Base-by-base conservation (phyloP, 768 basidiomycete genomes). In the Leucosporidium yakuticum region DNA sequence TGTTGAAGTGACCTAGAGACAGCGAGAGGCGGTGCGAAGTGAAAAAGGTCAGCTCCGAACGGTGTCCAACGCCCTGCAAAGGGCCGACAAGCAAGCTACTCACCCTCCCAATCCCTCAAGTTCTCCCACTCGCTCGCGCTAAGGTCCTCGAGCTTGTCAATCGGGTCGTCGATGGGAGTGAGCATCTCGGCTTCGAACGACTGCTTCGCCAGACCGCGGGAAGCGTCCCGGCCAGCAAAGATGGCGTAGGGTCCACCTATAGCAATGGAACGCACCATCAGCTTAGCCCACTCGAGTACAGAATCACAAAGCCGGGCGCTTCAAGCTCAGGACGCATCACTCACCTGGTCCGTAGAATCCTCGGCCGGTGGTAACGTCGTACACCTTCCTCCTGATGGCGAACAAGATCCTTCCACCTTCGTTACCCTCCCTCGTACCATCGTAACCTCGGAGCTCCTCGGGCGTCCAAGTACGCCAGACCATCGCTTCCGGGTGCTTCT, bases 221-320 rank as follows among this genome's bases (percentile, higher is more conserved):
- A 94, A 2, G 95, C 95, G 80, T 99, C 95, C 59, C 94, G 80
- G 8, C 95, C 96, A 4, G 96, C 94, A 81, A 99, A 98, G 79
- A 94, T 95, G 36, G 91, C 93, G 76, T 97, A 97, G 85, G 93
- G 91, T 0, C 94, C 95, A 74, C 87, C 95, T 96, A 73, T 34
- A 51, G 56, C 31, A 2, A 32, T 23, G 49, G 29, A 51, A 14
- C 50, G 25, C 20, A 25, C 44, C 2, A 29, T 63, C 29, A 55
- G 27, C 48, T 12, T n/a, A 34, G 27, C 3, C 14, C 15, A 20
- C 21, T 32, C 31, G 39, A 21, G 53, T 54, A 21, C 53, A 54
- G 31, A 19, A 44, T 8, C 39, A 3, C 39, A 44, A 44, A 44
- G 39, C 39, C 39, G 39, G 39, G 2, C 6, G 39, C 39, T 44